Conservation (phyloP, 768 basidiomycete species). For the Calocybe indica region DNA sequence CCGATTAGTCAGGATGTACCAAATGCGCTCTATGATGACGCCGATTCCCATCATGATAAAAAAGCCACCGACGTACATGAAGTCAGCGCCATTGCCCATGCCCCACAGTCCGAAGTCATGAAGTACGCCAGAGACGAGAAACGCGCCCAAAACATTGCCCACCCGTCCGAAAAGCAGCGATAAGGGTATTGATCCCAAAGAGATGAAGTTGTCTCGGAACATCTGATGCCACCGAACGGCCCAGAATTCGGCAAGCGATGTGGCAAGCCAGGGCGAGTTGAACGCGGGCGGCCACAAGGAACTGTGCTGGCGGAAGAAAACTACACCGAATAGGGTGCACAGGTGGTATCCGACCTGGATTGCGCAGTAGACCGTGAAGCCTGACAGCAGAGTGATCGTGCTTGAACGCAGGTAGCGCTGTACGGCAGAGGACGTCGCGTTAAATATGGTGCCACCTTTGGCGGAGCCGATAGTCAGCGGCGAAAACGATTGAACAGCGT, state of each 20-base stretch:
- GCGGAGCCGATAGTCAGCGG: constrained; percentile 35
- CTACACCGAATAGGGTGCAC: constrained; percentile 34
- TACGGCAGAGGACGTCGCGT: constrained; percentile 25
- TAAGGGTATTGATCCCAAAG: constrained; percentile 41
- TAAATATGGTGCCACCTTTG: constrained; percentile 36
- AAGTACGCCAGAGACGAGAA: constrained; percentile 52
- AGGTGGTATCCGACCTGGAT: constrained; percentile 39
- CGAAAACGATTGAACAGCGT: constrained; percentile 38
- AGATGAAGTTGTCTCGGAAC: constrained; percentile 52
- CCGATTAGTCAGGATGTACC: constrained; percentile 35
- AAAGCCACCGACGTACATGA: constrained; percentile 36
- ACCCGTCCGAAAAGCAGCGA: constrained; percentile 36
- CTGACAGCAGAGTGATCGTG: constrained; percentile 34
- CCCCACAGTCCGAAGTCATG: constrained; percentile 57
- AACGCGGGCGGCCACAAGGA: constrained; percentile 63
- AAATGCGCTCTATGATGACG: constrained; percentile 41
- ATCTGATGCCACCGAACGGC: constrained; percentile 62
- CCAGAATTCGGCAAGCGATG: constrained; percentile 63
- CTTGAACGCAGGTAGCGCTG: constrained; percentile 38
- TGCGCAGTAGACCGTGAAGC: constrained; percentile 37
- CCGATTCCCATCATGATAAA: constrained; percentile 56
- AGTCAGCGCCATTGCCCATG: constrained; percentile 48
- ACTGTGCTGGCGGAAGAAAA: constrained; percentile 41
- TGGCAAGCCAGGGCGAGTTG: constrained; percentile 47
- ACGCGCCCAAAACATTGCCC: constrained; percentile 51